Conservation (phyloP, 2,329 filamentous ascomycete species). For the Colletotrichum abscissum region DNA sequence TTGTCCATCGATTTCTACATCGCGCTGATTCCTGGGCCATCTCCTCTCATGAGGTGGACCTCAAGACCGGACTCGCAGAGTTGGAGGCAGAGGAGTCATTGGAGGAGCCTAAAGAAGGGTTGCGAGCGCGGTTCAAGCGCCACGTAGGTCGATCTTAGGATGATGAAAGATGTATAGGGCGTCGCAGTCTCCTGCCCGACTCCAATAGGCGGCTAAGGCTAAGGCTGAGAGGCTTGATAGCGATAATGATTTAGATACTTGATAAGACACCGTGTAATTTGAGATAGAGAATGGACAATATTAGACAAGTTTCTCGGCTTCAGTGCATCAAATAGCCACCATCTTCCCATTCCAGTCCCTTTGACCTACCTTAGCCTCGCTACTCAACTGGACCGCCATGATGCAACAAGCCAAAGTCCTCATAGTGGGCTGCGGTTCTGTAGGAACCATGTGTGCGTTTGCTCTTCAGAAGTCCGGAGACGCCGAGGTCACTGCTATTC, state of each 20-base stretch:
- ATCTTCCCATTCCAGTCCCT: neutral
- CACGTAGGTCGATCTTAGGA: neutral
- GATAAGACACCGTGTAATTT: neutral
- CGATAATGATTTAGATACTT: neutral
- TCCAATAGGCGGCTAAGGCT: neutral
- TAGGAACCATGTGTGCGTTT: neutral
- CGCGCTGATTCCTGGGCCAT: neutral
- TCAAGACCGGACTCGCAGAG: neutral
- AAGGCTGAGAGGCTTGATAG: neutral
- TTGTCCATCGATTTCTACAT: neutral
- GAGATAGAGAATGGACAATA: neutral
- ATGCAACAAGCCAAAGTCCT: neutral
- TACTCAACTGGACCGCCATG: neutral
- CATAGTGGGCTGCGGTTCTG: neutral
- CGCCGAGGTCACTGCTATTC: neutral
- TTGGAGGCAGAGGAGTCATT: neutral
- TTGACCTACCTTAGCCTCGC: neutral
- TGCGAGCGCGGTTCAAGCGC: neutral
- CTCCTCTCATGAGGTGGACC: neutral
- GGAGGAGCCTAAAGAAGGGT: neutral
- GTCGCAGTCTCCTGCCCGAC: neutral
- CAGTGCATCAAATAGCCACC: neutral
- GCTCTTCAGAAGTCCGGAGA: neutral
- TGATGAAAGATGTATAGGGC: neutral
- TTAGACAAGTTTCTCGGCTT: neutral